Conservation (phyloP, 257 asterid genomes). For the Gardenia jasminoides region DNA sequence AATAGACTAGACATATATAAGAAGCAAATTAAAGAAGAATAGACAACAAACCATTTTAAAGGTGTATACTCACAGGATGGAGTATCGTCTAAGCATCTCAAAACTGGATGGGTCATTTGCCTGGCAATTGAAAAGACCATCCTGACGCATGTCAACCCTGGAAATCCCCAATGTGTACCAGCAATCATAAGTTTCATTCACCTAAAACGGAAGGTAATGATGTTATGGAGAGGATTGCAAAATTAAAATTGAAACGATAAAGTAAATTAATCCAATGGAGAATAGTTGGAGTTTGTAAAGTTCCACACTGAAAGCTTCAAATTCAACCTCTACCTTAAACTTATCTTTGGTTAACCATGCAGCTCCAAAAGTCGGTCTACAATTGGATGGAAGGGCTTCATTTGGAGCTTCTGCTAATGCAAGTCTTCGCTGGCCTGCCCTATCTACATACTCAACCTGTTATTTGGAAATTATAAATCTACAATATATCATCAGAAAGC, state of each 20-base stretch:
- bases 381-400: conserved; percentile 86
- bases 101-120: conserved; percentile 76
- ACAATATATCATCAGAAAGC: not conserved
- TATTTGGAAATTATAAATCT: conserved; percentile 2
- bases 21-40: not conserved
- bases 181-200: conserved; percentile 87
- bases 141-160: conserved; percentile 65
- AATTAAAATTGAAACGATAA: not conserved
- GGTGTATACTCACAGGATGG: conserved; percentile 61
- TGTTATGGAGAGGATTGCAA: not conserved
- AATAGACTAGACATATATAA: not conserved
- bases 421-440: conserved; percentile 72
- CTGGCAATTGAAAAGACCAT: conserved; percentile 74
- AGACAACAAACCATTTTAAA: not conserved
- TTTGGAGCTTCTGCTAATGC: conserved; percentile 93
- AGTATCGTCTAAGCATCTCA: conserved; percentile 81
- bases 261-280: not conserved
- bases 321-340: conserved; percentile 54
- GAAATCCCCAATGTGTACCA: conserved; percentile 82
- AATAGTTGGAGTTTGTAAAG: not conserved
- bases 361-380: conserved; percentile 87
- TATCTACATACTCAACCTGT: conserved; percentile 87
- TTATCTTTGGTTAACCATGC: conserved; percentile 92
- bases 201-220: conserved; percentile 47
- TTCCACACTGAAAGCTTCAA: not conserved